phyloP scores from a whole-genome alignment of 1,284 basidiomycete species.

The Cryptococcus amylolentus region DNA sequence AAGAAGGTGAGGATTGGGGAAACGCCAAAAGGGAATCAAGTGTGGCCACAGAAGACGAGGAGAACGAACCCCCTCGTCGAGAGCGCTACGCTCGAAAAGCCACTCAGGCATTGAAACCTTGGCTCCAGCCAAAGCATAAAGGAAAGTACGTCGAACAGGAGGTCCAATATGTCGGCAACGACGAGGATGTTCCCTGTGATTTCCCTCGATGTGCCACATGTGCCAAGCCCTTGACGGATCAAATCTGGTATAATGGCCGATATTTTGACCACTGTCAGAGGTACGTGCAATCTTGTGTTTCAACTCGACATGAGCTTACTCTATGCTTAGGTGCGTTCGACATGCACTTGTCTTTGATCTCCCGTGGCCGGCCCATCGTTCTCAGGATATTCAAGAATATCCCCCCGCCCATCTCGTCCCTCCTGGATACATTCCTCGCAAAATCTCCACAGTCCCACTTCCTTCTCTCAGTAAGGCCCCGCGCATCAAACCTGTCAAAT shows the following conservation, averaged over 20 bases:
- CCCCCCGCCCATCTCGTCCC: constrained; percentile 38
- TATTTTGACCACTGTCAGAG: constrained; percentile 40
- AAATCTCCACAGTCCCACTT: constrained; percentile 29
- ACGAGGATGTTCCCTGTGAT: constrained; percentile 23
- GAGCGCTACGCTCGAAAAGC: constrained; percentile 23
- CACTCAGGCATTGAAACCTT: constrained; percentile 27
- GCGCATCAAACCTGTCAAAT: constrained; percentile 19
- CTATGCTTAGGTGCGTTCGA: constrained; percentile 36
- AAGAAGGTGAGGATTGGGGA: no score
- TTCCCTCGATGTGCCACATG: constrained; percentile 41
- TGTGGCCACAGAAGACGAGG: no score
- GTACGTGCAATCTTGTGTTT: constrained; percentile 16
- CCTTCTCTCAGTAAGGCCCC: constrained; percentile 32
- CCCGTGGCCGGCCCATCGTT: constrained; percentile 39
- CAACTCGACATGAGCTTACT: not conserved
- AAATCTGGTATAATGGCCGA: constrained; percentile 37
- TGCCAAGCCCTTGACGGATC: constrained; percentile 28
- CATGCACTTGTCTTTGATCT: constrained; percentile 42
- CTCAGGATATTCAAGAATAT: constrained; percentile 29
- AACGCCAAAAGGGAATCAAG: no score
- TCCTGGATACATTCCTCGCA: constrained; percentile 26
- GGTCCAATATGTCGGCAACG: constrained; percentile 10
- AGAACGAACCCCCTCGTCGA: constrained; percentile 11
- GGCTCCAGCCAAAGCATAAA: constrained; percentile 13
- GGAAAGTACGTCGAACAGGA: constrained; percentile 5